These are phyloP conservation scores for Neoascochyta sp. DNA, from an alignment of 2,329 filamentous ascomycete species.

Conservation along the genomic window DNA sequence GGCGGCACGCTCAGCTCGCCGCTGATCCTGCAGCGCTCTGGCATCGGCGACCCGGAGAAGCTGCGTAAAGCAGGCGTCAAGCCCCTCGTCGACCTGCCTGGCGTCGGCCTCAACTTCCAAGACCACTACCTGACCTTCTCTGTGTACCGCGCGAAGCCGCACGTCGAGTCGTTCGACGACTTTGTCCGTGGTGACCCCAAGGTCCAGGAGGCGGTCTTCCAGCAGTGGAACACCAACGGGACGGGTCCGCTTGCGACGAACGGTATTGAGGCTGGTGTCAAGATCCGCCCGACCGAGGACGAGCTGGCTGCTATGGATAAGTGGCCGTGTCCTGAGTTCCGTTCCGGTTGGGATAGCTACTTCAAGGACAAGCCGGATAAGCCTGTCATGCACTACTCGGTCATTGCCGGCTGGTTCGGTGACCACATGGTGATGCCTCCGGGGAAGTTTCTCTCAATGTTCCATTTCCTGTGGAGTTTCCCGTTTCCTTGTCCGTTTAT, in stretches of 20 bases:
- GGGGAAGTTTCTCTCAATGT: constrained; percentile 80
- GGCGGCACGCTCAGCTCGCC: constrained; percentile 71
- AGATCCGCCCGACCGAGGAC: constrained; percentile 66
- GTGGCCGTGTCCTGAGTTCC: constrained; percentile 73
- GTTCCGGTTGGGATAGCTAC: constrained; percentile 72
- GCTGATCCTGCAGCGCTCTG: constrained; percentile 70
- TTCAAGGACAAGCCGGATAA: constrained; percentile 83
- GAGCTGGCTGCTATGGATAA: constrained; percentile 65
- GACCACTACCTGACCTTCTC: constrained; percentile 72
- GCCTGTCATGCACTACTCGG: constrained; percentile 79
- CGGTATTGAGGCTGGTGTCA: constrained; percentile 75
- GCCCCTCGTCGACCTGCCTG: constrained; percentile 66
- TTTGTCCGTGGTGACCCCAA: constrained; percentile 71
- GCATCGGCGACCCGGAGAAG: constrained; percentile 69
- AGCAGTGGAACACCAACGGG: constrained; percentile 76
- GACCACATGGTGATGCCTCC: constrained; percentile 60
- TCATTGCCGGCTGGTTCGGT: constrained; percentile 58
- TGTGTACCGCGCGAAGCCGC: constrained; percentile 67
- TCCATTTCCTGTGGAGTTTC: constrained; percentile 62
- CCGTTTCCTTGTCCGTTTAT: constrained; percentile 15
- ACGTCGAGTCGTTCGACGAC: constrained; percentile 75
- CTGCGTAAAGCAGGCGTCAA: constrained; percentile 65
- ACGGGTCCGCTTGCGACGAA: constrained; percentile 75
- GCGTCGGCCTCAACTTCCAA: constrained; percentile 73
- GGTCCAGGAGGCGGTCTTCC: constrained; percentile 68